Evolutionary conservation across 1,284 basidiomycete species (phyloP).

Genomic region (Albatrellus sp.): DNA sequence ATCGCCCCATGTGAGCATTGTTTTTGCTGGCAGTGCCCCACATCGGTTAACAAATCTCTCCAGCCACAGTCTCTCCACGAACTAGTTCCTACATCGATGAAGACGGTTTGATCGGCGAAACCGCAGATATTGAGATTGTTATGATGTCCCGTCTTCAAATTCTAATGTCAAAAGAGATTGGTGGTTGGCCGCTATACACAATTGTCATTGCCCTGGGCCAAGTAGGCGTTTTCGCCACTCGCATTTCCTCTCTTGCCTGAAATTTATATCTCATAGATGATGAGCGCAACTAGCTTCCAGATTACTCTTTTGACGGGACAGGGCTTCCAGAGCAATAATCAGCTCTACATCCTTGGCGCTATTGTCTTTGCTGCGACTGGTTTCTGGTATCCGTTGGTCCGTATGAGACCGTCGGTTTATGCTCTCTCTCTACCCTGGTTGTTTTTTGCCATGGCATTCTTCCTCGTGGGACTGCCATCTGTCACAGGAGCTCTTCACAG

Average conservation of each 20-base stretch:
- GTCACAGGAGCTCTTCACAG: constrained; percentile 46
- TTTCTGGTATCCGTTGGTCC: constrained; percentile 86
- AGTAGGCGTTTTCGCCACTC: constrained; percentile 23
- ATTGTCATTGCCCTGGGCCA: constrained; percentile 81
- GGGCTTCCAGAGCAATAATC: constrained; percentile 68
- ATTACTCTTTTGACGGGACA: constrained; percentile 79
- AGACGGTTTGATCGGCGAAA: constrained; percentile 25
- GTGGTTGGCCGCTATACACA: constrained; percentile 83
- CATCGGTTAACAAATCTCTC: constrained; percentile 10
- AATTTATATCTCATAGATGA: constrained; percentile 34
- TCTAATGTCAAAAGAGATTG: constrained; percentile 62
- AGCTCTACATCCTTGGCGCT: constrained; percentile 82
- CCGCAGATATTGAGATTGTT: constrained; percentile 38
- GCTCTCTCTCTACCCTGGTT: constrained; percentile 80
- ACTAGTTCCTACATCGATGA: constrained; percentile 33
- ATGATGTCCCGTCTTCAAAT: constrained; percentile 77
- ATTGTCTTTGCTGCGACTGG: constrained; percentile 78
- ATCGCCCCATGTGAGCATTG: constrained; percentile 56
- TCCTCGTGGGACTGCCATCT: constrained; percentile 80
- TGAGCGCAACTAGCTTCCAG: constrained; percentile 86
- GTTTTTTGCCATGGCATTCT: constrained; percentile 81
- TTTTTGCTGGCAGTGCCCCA: background rate
- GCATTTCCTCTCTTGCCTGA: constrained; percentile 7
- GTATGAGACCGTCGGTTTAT: constrained; percentile 78
- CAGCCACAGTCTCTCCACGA: constrained; percentile 43